Evolutionary conservation across 1,139 yeast species (phyloP).

Genomic region (Yamadazyma atlantica): DNA sequence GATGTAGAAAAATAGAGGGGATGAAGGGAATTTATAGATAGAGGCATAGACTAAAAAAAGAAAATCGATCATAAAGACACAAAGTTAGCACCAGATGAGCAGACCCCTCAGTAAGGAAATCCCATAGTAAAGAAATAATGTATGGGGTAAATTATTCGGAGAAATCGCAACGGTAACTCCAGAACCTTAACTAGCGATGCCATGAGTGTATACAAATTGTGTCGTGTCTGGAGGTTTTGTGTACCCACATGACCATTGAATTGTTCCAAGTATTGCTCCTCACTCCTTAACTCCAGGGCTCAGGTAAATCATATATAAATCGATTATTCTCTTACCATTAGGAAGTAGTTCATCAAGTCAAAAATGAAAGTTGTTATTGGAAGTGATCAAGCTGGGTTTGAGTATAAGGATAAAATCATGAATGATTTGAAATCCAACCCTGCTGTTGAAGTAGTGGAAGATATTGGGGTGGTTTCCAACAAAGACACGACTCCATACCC

Average conservation of each 20-base stretch:
- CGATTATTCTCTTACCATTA: background rate
- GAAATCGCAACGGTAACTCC: background rate
- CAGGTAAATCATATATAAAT: background rate
- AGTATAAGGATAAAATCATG: slow-evolving; percentile 38
- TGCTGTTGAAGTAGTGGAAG: slow-evolving; percentile 33
- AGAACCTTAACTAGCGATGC: too few relatives aligned
- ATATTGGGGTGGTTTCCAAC: slow-evolving; percentile 35
- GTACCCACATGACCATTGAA: background rate
- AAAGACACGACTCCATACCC: slow-evolving; percentile 37
- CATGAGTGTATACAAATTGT: background rate
- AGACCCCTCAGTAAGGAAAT: background rate
- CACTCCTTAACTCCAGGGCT: slow-evolving; percentile 6
- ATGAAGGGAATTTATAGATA: too few relatives aligned
- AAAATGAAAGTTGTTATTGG: slow-evolving; percentile 34
- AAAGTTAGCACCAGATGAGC: background rate
- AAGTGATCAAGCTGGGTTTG: slow-evolving; percentile 46
- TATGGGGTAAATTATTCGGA: slow-evolving; percentile 1
- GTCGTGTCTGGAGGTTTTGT: background rate
- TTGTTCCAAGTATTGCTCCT: slow-evolving; percentile 6
- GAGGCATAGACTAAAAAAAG: background rate
- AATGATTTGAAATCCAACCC: slow-evolving; percentile 30
- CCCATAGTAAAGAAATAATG: background rate
- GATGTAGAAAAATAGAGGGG: background rate
- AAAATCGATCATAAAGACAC: too few relatives aligned
- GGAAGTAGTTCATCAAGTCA: background rate